Percentiles rank a stretch among this genome's conserved stretches.
phyloP scores from a whole-genome alignment of 2,329 filamentous ascomycete species.

The Hirsutella minnesotensis region DNA sequence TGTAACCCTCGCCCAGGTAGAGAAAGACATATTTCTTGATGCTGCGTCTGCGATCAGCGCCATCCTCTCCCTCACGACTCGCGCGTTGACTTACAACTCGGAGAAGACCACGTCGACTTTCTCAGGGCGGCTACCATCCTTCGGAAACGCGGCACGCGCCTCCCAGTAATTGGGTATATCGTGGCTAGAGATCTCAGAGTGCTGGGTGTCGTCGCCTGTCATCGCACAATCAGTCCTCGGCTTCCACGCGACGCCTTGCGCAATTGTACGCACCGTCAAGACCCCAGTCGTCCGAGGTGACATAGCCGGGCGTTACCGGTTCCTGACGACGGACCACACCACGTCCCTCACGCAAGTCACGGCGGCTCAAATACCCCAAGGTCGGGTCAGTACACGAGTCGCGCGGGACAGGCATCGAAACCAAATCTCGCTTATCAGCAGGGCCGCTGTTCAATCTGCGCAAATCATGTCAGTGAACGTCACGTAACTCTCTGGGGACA shows the following conservation, averaged over 20 bases:
- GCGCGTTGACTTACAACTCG: slow-evolving; percentile 30
- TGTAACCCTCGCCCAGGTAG: slow-evolving; percentile 23
- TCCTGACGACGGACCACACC: slow-evolving; percentile 38
- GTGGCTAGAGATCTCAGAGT: slow-evolving; percentile 34
- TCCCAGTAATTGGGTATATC: slow-evolving; percentile 37
- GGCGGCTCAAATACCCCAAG: slow-evolving; percentile 11
- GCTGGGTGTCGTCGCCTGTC: slow-evolving; percentile 40
- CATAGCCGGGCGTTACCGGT: slow-evolving; percentile 35
- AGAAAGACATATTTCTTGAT: slow-evolving; percentile 24
- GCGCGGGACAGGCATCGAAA: slow-evolving; percentile 20
- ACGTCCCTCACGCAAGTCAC: slow-evolving; percentile 14
- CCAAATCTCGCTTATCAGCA: slow-evolving; percentile 22
- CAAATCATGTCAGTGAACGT: not conserved
- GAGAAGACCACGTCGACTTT: slow-evolving; percentile 41
- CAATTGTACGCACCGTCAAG: slow-evolving; percentile 19
- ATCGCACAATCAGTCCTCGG: not conserved
- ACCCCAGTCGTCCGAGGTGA: slow-evolving; percentile 45
- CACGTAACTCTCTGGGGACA: not conserved
- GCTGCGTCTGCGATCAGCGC: slow-evolving; percentile 10
- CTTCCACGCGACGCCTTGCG: not conserved
- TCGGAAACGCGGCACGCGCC: slow-evolving; percentile 34
- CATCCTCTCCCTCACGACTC: not conserved
- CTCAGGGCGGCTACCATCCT: slow-evolving; percentile 25
- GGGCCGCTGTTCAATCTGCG: slow-evolving; percentile 29
- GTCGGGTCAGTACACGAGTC: slow-evolving; percentile 38